Percentiles rank a stretch among this genome's conserved stretches.
Evolutionary conservation across 257 asterid genomes (phyloP).

Genomic region (Agastache rugosa): DNA sequence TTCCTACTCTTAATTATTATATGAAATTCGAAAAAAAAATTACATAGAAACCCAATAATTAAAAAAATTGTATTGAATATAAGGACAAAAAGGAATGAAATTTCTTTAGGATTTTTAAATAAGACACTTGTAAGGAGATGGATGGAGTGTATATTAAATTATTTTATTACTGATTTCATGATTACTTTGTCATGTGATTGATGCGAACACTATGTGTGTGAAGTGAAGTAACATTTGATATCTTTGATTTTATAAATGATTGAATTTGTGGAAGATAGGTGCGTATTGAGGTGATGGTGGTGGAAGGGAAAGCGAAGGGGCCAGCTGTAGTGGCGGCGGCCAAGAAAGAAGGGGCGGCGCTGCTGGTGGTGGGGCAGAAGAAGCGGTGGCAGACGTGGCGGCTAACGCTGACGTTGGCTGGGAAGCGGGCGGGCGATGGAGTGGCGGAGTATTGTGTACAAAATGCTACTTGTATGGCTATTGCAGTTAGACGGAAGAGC

Average conservation of each 20-base stretch:
- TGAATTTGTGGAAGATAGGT: conserved; percentile 45
- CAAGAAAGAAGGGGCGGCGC: conserved; percentile 48
- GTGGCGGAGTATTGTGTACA: conserved; percentile 83
- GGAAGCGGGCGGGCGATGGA: conserved; percentile 53
- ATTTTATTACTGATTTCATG: background rate
- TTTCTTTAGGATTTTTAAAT: no score
- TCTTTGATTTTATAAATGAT: no score
- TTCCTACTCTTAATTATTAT: no score
- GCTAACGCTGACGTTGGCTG: conserved; percentile 72
- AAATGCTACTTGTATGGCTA: conserved; percentile 78
- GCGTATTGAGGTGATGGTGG: conserved; percentile 53
- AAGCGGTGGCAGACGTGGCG: conserved; percentile 72
- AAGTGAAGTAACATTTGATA: no score
- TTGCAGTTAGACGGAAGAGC: conserved; percentile 84
- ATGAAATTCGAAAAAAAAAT: no score
- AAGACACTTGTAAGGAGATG: no score
- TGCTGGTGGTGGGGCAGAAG: conserved; percentile 75
- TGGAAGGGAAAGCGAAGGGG: conserved; percentile 80
- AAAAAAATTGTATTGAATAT: no score
- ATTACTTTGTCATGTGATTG: background rate
- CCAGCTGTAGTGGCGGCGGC: conserved; percentile 65
- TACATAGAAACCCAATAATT: no score
- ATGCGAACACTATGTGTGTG: no score
- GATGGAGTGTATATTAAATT: no score
- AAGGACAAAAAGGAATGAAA: no score